Evolutionary conservation across 352 stramenopile genomes (phyloP).

Genomic region (Globisporangium sylvaticum): DNA sequence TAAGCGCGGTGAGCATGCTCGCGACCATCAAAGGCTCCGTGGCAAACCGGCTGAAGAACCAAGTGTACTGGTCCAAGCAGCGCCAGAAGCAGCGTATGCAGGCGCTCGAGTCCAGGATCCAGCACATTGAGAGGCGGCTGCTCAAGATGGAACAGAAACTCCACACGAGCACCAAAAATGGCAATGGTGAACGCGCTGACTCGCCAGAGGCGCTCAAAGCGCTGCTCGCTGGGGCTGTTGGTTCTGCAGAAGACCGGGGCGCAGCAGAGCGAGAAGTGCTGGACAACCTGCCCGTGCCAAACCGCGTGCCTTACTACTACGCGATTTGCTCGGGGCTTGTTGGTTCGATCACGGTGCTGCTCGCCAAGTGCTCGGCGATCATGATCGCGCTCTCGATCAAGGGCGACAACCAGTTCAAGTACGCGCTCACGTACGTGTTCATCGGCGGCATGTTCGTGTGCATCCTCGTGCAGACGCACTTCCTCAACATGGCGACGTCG

Average conservation of each 20-base stretch:
- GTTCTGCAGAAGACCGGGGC: neutral
- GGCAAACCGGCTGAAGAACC: constrained; percentile 80
- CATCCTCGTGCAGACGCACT: constrained; percentile 85
- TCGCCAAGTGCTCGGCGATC: constrained; percentile 84
- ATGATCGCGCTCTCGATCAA: constrained; percentile 83
- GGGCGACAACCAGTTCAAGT: constrained; percentile 85
- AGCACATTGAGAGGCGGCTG: constrained; percentile 64
- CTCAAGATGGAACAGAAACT: constrained; percentile 61
- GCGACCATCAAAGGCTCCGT: constrained; percentile 88
- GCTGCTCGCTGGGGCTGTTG: neutral
- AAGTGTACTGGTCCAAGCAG: constrained; percentile 77
- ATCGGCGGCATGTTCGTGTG: constrained; percentile 83
- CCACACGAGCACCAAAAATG: constrained; percentile 25
- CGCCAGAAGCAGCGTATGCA: constrained; percentile 83
- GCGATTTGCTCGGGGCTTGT: constrained; percentile 85
- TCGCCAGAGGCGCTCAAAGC: constrained; percentile 5
- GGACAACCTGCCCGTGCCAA: constrained; percentile 10
- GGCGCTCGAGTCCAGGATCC: constrained; percentile 60
- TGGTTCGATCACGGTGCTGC: constrained; percentile 75
- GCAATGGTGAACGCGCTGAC: neutral
- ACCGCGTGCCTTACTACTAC: constrained; percentile 80
- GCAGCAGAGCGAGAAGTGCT: neutral
- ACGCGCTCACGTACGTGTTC: constrained; percentile 83
- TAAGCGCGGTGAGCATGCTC: constrained; percentile 77
- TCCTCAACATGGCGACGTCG: constrained; percentile 83